These are phyloP conservation scores for Trichoderma gamsii DNA, from an alignment of 495 filamentous ascomycete species.

Conservation along the genomic window DNA sequence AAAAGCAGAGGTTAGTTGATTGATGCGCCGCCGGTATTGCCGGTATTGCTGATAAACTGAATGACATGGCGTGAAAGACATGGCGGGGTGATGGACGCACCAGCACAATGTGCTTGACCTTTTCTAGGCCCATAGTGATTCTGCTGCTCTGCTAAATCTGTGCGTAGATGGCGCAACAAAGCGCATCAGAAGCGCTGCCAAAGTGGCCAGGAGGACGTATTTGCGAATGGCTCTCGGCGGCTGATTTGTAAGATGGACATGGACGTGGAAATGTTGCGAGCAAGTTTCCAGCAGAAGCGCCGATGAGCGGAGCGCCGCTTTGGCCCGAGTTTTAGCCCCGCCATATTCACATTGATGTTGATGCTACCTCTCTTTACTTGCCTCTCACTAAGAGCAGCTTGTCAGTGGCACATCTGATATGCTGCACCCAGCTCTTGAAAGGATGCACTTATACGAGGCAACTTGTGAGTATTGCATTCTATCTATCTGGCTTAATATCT, in stretches of 20 bases:
- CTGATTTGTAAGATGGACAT: conserved; percentile 9
- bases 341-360: too few species aligned
- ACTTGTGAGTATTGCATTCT: too few species aligned
- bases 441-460: too few species aligned
- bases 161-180: not conserved
- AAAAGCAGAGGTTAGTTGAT: conserved; percentile 14
- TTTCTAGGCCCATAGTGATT: conserved; percentile 49
- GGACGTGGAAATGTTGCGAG: not conserved
- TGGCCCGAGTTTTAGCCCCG: too few species aligned
- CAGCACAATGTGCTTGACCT: conserved; percentile 55
- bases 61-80: not conserved
- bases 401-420: too few species aligned
- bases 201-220: not conserved
- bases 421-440: too few species aligned
- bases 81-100: conserved; percentile 30
- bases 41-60: too few species aligned
- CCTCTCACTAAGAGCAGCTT: too few species aligned
- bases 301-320: too few species aligned
- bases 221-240: not conserved
- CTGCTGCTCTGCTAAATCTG: not conserved
- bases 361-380: too few species aligned
- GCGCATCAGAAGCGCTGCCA: not conserved
- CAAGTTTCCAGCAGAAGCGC: not conserved
- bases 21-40: conserved; percentile 18
- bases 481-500: too few species aligned